These are phyloP conservation scores for Uncinocarpus reesii DNA, from an alignment of 2,329 filamentous ascomycete genomes.

Conservation along the genomic window DNA sequence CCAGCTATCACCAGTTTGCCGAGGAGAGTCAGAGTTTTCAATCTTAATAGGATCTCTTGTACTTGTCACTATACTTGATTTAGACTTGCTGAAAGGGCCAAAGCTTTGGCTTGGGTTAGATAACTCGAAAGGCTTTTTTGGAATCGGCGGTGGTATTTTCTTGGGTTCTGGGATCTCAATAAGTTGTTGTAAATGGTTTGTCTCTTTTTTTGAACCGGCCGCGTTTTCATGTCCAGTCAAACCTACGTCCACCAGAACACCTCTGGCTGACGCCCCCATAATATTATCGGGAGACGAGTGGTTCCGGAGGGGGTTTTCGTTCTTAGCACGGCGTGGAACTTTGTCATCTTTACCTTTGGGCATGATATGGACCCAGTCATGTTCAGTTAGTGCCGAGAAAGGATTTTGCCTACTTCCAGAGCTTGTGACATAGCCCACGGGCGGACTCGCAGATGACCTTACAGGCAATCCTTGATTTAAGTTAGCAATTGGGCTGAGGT, in stretches of 20 bases:
- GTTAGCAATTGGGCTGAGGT: constrained; percentile 17
- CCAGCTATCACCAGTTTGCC: not conserved
- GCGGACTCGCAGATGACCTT: constrained; percentile 59
- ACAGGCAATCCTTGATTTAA: constrained; percentile 53
- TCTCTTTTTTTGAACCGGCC: not conserved
- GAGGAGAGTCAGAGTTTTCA: not conserved
- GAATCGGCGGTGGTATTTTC: constrained; percentile 45
- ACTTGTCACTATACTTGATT: not conserved
- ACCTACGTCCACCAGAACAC: not conserved
- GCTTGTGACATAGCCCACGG: constrained; percentile 58
- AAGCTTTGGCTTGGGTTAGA: constrained; percentile 20
- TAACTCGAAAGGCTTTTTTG: constrained; percentile 50
- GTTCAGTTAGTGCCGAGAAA: constrained; percentile 61
- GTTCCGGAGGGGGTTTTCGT: not conserved
- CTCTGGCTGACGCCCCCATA: not conserved
- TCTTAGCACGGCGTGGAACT: not conserved
- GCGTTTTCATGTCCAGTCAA: not conserved
- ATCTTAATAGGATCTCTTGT: not conserved
- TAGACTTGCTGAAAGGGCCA: not conserved
- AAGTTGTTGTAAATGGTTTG: not conserved
- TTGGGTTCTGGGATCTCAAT: not conserved
- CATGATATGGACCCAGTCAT: constrained; percentile 62
- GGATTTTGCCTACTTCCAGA: constrained; percentile 69
- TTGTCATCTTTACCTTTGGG: not conserved
- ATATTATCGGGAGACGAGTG: not conserved